Evolutionary conservation across 139 green algal genomes (phyloP).

Genomic region (Cymbomonas tetramitiformis): DNA sequence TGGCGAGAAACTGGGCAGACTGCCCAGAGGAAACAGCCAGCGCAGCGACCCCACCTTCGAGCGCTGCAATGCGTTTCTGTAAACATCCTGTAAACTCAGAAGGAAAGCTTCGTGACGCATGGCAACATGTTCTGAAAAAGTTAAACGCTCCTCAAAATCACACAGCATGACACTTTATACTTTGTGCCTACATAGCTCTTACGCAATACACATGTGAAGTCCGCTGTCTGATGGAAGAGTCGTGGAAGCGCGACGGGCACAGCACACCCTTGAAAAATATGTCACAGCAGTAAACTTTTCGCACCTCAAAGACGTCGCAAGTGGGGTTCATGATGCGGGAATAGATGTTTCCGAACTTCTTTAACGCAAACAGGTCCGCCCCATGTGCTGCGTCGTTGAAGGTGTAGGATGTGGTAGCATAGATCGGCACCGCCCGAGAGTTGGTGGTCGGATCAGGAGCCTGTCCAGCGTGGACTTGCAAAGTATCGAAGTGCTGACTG

Average conservation of each 20-base stretch:
- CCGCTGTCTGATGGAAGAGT: too few relatives aligned
- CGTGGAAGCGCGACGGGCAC: too few relatives aligned
- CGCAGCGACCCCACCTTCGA: conserved; percentile 14
- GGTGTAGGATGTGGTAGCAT: conserved; percentile 11
- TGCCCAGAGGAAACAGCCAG: not conserved
- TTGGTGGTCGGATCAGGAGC: conserved; percentile 11
- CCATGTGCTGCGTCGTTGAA: conserved; percentile 15
- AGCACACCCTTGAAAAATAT: too few relatives aligned
- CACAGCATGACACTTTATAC: too few relatives aligned
- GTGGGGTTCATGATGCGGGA: conserved; percentile 19
- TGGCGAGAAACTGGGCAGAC: conserved; percentile 13
- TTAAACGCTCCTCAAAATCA: too few relatives aligned
- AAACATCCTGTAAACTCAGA: too few relatives aligned
- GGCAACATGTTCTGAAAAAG: too few relatives aligned
- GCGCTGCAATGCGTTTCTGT: conserved; percentile 13
- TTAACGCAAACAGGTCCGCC: conserved; percentile 9
- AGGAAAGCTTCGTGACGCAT: too few relatives aligned
- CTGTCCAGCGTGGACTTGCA: conserved; percentile 16
- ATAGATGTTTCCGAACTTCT: conserved; percentile 21
- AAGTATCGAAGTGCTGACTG: conserved; percentile 20
- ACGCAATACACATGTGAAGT: too few relatives aligned
- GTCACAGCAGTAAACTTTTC: too few relatives aligned
- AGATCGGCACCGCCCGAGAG: conserved; percentile 15
- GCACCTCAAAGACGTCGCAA: conserved; percentile 11
- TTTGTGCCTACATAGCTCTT: too few relatives aligned